Evolutionary conservation across 2,329 filamentous ascomycete species (phyloP), one percentile per base, ranked within the genome.

Genomic region (Alternaria arborescens): DNA sequence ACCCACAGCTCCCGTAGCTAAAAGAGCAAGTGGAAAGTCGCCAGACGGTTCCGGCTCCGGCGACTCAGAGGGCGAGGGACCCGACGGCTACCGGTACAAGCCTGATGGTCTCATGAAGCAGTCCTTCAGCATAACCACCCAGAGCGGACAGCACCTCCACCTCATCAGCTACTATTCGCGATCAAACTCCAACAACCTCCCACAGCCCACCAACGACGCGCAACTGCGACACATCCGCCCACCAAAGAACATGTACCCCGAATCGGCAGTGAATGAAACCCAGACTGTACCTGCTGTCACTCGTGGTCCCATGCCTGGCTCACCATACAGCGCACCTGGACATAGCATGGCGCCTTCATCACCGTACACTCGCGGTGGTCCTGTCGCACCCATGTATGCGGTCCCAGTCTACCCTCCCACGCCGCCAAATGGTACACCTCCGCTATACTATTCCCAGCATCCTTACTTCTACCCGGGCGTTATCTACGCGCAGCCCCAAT

Each of bases 41-140:
- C 92, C 93, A 34, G 93, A 97, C 65, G 93, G 91, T 71, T 89
- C 88, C 61, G 88, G 90, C 65, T 88, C 87, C 28, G 94, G 91
- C 75, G 93, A 97, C 72, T 94, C 95, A 50, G 91, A 93, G 66
- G 90, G 92, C 55, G 91, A 88, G 69, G 86, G 86, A 24, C 77
- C 76, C 28, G 77, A 79, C 46, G 77, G 77, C 55, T 79, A 79
- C 56, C 74, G 77, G 22, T 72, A 84, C 83, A 56, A 99, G 97
- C 84, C 92, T 10, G 95, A 99, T 73, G 95, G 95, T 0, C 86
- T 99, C 4, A 97, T 98, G 93, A 99, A 99, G 86, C 95, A 99
- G 81, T 98, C 95, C 0, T 99, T 98, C 85, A 98, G 94, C 82
- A 98, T 99, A 81, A 97, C 94, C 22, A 98, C 95, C 1, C 93